Percentiles rank a stretch among this genome's conserved stretches.
phyloP scores from a whole-genome alignment of 139 green algal genomes.

The Yamagishiella unicocca region DNA sequence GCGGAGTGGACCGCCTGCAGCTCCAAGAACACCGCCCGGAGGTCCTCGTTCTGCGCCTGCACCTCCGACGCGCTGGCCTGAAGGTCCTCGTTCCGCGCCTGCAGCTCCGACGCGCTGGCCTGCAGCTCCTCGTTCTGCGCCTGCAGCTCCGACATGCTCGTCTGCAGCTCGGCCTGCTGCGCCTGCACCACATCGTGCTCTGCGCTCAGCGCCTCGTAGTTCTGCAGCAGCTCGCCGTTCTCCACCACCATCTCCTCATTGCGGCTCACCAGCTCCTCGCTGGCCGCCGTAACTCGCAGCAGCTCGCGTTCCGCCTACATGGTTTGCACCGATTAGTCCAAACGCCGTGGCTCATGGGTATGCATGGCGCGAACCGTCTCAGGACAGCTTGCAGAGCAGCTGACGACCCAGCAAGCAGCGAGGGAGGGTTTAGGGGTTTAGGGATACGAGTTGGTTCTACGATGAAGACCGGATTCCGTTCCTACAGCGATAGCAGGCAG shows the following conservation, averaged over 20 bases:
- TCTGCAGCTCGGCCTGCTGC: not conserved
- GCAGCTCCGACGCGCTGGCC: not conserved
- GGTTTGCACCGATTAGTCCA: not conserved
- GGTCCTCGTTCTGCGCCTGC: not conserved
- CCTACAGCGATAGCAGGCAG: no score
- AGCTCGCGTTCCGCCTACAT: not conserved
- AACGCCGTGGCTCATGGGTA: no score
- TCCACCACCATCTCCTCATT: not conserved
- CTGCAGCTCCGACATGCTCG: not conserved
- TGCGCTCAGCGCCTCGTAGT: not conserved
- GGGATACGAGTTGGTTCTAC: no score
- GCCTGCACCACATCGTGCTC: not conserved
- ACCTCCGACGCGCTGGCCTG: not conserved
- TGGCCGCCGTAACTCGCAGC: not conserved
- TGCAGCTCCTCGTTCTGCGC: not conserved
- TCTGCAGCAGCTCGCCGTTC: not conserved
- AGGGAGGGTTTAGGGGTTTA: no score
- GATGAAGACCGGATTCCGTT: no score
- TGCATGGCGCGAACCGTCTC: no score
- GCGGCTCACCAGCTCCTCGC: slow-evolving; percentile 9
- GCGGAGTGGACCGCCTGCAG: not conserved
- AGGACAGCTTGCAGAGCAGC: no score
- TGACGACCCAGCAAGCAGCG: no score
- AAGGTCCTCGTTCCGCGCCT: not conserved
- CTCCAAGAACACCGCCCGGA: not conserved